A percentile compares a stretch with the other conserved stretches of the same genome.
phyloP scores from a whole-genome alignment of 2,329 filamentous ascomycete genomes.

The Penicillium sp. region DNA sequence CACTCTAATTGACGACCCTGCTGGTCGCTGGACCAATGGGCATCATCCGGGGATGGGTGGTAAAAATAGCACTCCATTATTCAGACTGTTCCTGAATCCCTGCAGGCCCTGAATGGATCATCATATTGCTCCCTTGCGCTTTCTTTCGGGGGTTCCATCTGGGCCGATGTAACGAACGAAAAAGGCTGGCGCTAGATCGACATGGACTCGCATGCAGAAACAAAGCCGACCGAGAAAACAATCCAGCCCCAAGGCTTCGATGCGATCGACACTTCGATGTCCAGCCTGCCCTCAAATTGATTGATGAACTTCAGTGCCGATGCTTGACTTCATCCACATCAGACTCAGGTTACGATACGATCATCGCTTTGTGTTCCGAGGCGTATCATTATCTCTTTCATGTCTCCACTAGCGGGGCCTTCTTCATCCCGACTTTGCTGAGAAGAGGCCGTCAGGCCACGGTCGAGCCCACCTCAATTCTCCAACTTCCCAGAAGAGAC shows the following conservation, averaged over 20 bases:
- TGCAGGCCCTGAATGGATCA: neutral
- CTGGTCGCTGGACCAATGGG: neutral
- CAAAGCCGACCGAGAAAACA: neutral
- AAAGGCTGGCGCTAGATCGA: slow-evolving; percentile 14
- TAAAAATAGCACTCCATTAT: slow-evolving; percentile 4
- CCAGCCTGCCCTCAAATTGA: neutral
- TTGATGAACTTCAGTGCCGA: neutral
- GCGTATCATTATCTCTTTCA: neutral
- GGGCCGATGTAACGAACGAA: neutral
- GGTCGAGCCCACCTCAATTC: neutral
- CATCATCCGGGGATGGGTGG: neutral
- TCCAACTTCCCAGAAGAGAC: neutral
- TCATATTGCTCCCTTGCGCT: neutral
- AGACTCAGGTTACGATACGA: neutral
- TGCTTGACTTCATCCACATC: slow-evolving; percentile 1
- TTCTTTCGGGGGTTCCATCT: neutral
- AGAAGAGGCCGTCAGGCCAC: neutral
- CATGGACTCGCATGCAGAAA: slow-evolving; percentile 1
- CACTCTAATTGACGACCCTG: neutral
- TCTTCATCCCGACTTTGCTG: neutral
- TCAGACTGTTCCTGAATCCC: neutral
- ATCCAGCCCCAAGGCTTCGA: neutral
- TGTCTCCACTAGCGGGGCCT: neutral
- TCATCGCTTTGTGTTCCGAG: neutral
- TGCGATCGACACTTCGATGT: neutral